These are phyloP conservation scores for Musa itinerans DNA, from an alignment of 176 grass and related monocot species.

Conservation along the genomic window DNA sequence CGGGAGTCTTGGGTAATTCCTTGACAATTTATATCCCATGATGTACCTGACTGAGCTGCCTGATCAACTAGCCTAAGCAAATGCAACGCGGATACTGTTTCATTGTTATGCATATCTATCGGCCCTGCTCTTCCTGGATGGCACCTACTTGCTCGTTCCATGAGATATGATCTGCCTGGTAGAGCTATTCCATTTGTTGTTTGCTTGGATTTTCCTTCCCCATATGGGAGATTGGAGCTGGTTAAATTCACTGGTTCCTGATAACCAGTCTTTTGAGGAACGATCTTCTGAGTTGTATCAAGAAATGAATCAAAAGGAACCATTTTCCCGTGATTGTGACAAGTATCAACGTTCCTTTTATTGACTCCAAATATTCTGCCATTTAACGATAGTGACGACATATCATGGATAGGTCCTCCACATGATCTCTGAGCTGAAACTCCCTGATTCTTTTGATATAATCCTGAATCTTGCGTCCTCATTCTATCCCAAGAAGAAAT, in stretches of 20 bases:
- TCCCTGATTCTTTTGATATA: neutral
- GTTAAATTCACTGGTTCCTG: neutral
- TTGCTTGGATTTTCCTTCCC: conserved; percentile 17
- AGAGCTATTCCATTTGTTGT: conserved; percentile 18
- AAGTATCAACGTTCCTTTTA: conserved; percentile 13
- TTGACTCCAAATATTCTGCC: conserved; percentile 29
- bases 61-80: conserved; percentile 55
- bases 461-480: conserved; percentile 23
- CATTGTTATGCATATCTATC: conserved; percentile 29
- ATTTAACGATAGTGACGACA: conserved; percentile 11
- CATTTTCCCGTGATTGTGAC: conserved; percentile 6
- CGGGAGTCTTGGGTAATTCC: conserved; percentile 1
- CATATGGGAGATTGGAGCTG: neutral
- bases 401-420: conserved; percentile 13
- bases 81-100: conserved; percentile 43
- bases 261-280: neutral
- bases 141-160: conserved; percentile 21
- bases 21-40: conserved; percentile 20
- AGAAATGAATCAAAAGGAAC: neutral
- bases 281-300: neutral
- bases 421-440: conserved; percentile 22
- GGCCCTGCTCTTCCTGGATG: conserved; percentile 26
- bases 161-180: conserved; percentile 17
- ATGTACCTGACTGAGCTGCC: conserved; percentile 22
- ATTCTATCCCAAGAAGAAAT: conserved; percentile 15